phyloP scores from a whole-genome alignment of 371 early-diverging fungal species.

The Actinomortierella wolfii region DNA sequence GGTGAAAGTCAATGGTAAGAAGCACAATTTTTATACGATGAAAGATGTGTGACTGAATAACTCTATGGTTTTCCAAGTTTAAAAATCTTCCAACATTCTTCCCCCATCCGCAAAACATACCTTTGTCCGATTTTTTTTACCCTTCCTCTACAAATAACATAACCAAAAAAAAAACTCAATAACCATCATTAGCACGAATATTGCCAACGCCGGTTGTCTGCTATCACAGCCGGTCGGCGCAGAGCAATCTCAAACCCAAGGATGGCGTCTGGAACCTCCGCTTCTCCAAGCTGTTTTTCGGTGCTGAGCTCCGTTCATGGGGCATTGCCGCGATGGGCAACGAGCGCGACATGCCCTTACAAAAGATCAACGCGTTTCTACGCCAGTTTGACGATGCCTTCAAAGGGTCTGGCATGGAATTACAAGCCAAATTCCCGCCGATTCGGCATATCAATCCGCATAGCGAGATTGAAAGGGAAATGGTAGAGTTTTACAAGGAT shows the following conservation, averaged over 20 bases:
- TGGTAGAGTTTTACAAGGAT: constrained; percentile 57
- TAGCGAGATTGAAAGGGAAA: constrained; percentile 20
- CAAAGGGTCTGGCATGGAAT: constrained; percentile 59
- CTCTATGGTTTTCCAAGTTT: too few relatives aligned
- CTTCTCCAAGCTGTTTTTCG: constrained; percentile 81
- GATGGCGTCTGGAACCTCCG: constrained; percentile 94
- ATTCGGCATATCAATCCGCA: constrained; percentile 54
- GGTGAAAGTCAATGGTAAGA: constrained; percentile 49
- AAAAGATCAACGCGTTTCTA: constrained; percentile 58
- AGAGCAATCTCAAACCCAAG: constrained; percentile 72
- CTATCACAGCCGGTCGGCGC: constrained; percentile 67
- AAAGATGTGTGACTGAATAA: too few relatives aligned
- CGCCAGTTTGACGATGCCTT: constrained; percentile 56
- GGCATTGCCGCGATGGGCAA: constrained; percentile 71
- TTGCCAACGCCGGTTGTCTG: constrained; percentile 77
- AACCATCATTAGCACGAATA: constrained; percentile 67
- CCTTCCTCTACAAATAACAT: too few relatives aligned
- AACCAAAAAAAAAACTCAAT: neutral
- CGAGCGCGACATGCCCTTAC: constrained; percentile 35
- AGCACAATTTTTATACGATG: too few relatives aligned
- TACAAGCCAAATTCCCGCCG: constrained; percentile 48
- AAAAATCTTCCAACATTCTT: too few relatives aligned
- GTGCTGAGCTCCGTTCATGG: constrained; percentile 84
- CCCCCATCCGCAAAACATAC: too few relatives aligned
- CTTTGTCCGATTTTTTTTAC: too few relatives aligned